phyloP scores from a whole-genome alignment of 768 basidiomycete genomes.

The Suillus sp. region DNA sequence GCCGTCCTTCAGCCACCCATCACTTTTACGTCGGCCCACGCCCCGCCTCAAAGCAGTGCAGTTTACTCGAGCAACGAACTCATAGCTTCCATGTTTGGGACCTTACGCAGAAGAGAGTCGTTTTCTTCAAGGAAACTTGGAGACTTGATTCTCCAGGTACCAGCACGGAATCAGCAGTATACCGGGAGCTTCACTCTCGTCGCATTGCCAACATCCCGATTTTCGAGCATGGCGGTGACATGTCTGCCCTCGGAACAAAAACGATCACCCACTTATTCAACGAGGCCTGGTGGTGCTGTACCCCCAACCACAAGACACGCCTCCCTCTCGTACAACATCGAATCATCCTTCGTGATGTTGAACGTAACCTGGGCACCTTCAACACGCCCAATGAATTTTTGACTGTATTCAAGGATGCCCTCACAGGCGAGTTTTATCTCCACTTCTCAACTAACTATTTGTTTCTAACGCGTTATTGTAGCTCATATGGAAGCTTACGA shows the following conservation, averaged over 20 bases:
- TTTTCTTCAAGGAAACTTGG: slow-evolving; percentile 39
- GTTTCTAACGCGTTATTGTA: slow-evolving; percentile 8
- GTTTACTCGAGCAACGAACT: background rate
- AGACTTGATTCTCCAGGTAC: slow-evolving; percentile 13
- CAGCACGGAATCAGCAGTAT: slow-evolving; percentile 25
- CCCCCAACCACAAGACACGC: no score
- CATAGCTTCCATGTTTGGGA: background rate
- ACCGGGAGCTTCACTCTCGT: slow-evolving; percentile 20
- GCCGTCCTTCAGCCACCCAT: background rate
- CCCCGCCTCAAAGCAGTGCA: background rate
- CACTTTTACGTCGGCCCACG: slow-evolving; percentile 1
- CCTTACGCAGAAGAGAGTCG: slow-evolving; percentile 8
- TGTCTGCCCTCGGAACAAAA: slow-evolving; percentile 16
- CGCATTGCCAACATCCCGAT: slow-evolving; percentile 28
- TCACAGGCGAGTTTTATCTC: background rate
- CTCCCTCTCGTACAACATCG: background rate
- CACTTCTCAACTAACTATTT: background rate
- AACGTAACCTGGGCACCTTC: background rate
- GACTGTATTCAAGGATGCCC: background rate
- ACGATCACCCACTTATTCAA: slow-evolving; percentile 15
- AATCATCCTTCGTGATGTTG: slow-evolving; percentile 7
- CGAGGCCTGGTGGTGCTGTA: background rate
- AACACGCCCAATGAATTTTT: background rate
- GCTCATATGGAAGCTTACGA: slow-evolving; percentile 23
- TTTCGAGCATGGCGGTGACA: slow-evolving; percentile 33